These are phyloP conservation scores for Pyrrhoderma lamaoense DNA, from an alignment of 1,284 basidiomycete genomes.

Conservation along the genomic window DNA sequence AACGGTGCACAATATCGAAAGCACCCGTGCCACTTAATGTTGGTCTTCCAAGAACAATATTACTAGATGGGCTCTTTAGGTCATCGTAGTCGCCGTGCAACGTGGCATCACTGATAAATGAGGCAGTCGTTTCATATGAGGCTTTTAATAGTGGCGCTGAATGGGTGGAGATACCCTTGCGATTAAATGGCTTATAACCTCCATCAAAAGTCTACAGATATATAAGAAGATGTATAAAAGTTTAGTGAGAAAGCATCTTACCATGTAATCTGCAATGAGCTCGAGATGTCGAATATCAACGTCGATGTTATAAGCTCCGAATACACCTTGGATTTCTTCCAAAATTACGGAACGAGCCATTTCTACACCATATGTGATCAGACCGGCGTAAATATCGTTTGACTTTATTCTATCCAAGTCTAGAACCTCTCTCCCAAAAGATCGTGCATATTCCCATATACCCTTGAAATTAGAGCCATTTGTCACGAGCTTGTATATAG, in stretches of 20 bases:
- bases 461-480: conserved; percentile 92
- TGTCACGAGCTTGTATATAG: conserved; percentile 52
- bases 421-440: conserved; percentile 58
- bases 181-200: conserved; percentile 96
- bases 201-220: conserved; percentile 84
- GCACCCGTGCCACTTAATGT: conserved; percentile 81
- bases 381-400: conserved; percentile 92
- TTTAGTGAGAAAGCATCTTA: conserved; percentile 31
- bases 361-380: conserved; percentile 94
- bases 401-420: conserved; percentile 84
- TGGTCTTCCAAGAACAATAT: conserved; percentile 86
- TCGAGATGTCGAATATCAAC: conserved; percentile 94
- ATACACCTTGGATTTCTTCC: conserved; percentile 85
- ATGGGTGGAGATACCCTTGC: conserved; percentile 87
- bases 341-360: conserved; percentile 93
- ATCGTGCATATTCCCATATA: conserved; percentile 81
- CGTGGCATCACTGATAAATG: conserved; percentile 91
- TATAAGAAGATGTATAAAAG: conserved; percentile 9
- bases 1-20: conserved; percentile 67
- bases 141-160: conserved; percentile 94
- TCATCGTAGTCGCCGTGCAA: conserved; percentile 94
- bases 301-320: conserved; percentile 96
- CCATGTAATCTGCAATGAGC: conserved; percentile 99
- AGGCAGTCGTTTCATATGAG: conserved; percentile 95
- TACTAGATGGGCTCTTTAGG: conserved; percentile 81